Evolutionary conservation across 768 basidiomycete genomes (phyloP).

Genomic region (Gloeopeniophorella convolvens): DNA sequence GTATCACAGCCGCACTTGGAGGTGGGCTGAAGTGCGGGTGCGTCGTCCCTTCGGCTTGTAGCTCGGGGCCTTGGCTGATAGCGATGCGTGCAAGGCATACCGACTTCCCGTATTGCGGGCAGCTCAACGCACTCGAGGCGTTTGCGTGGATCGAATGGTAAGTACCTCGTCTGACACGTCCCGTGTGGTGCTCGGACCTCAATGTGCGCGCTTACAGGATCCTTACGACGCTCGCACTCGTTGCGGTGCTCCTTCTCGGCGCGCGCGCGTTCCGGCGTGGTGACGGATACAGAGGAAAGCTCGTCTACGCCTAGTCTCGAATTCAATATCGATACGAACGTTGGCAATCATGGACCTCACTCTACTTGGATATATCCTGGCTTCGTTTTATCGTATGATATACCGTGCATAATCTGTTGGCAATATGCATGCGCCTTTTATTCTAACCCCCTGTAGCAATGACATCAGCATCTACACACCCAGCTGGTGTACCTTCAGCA

Average conservation of each 20-base stretch:
- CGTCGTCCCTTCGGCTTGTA: constrained; percentile 22
- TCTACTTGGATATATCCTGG: no score
- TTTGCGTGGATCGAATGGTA: constrained; percentile 76
- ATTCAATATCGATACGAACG: no score
- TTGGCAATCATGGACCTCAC: no score
- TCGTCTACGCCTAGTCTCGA: constrained; percentile 32
- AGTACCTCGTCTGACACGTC: constrained; percentile 21
- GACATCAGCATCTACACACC: no score
- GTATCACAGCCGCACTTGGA: constrained; percentile 58
- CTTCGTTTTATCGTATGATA: no score
- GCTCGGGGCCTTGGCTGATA: not conserved
- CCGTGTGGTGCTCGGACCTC: no score
- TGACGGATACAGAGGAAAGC: constrained; percentile 56
- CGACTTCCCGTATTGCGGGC: constrained; percentile 58
- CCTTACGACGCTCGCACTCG: constrained; percentile 52
- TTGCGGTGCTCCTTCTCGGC: constrained; percentile 55
- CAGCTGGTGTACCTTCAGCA: no score
- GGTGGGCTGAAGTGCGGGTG: constrained; percentile 68
- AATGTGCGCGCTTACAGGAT: constrained; percentile 45
- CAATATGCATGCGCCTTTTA: no score
- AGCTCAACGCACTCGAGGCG: constrained; percentile 67
- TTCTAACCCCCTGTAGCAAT: no score
- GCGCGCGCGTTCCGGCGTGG: constrained; percentile 55
- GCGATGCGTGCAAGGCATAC: constrained; percentile 29
- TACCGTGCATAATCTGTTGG: no score